phyloP scores from a whole-genome alignment of 2,329 filamentous ascomycete species.

The Sclerotinia spermophila region DNA sequence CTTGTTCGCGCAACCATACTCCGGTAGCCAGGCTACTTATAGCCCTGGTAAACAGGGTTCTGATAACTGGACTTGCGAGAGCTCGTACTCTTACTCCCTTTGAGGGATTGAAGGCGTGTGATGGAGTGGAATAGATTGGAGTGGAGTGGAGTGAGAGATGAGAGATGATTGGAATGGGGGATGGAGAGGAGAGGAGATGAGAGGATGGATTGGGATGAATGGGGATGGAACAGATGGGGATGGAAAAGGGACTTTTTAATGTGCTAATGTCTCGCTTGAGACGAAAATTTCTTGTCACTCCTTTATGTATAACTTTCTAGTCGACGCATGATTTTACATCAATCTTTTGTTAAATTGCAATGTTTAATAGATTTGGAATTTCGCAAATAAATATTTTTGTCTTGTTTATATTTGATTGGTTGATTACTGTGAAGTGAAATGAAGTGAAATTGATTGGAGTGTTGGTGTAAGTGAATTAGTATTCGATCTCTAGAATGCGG shows the following conservation, averaged over 20 bases:
- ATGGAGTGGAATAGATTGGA: not conserved
- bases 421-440: not conserved
- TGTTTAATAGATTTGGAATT: not conserved
- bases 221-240: not conserved
- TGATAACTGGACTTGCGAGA: constrained; percentile 1
- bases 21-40: not conserved
- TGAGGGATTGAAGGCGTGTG: not conserved
- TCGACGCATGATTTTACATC: not conserved
- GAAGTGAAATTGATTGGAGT: not conserved
- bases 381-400: not conserved
- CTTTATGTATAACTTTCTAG: not conserved
- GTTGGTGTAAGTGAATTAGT: no score
- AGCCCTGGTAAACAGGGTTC: not conserved
- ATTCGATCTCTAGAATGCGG: no score
- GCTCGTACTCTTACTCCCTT: constrained; percentile 4
- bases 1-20: constrained; percentile 34
- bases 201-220: not conserved
- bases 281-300: constrained; percentile 4
- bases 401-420: not conserved
- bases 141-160: not conserved
- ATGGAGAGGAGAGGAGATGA: not conserved
- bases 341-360: not conserved
- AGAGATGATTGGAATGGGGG: not conserved
- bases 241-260: not conserved
- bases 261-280: not conserved